phyloP scores from a whole-genome alignment of 805 yeast genomes.

The Zygotorulaspora danielsina region DNA sequence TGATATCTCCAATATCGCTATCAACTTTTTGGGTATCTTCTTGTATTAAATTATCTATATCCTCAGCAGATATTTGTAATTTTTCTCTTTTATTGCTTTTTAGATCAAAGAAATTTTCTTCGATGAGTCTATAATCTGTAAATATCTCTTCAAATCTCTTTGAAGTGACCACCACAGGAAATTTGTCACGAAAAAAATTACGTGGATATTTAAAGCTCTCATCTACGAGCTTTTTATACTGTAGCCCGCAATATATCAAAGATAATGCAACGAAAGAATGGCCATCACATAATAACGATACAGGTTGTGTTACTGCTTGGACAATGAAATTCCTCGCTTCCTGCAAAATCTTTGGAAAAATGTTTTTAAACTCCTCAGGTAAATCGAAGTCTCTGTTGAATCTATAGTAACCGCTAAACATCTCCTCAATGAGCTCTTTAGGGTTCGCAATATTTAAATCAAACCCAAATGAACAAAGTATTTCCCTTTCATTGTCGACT shows the following conservation, averaged over 20 bases:
- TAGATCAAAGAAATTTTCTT: slow-evolving; percentile 34
- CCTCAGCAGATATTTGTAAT: slow-evolving; percentile 24
- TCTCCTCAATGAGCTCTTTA: slow-evolving; percentile 34
- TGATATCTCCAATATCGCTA: neutral
- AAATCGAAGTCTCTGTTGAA: slow-evolving; percentile 30
- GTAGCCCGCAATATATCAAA: slow-evolving; percentile 32
- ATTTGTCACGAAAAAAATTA: slow-evolving; percentile 31
- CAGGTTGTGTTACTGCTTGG: slow-evolving; percentile 37
- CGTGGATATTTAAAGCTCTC: slow-evolving; percentile 29
- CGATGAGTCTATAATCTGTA: slow-evolving; percentile 30
- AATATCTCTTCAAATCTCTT: slow-evolving; percentile 26
- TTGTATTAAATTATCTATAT: slow-evolving; percentile 23
- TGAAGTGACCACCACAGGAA: slow-evolving; percentile 23
- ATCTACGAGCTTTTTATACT: slow-evolving; percentile 29
- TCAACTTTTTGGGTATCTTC: slow-evolving; percentile 16
- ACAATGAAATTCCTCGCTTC: slow-evolving; percentile 35
- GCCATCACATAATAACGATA: slow-evolving; percentile 35
- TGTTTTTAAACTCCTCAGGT: slow-evolving; percentile 26
- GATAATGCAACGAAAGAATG: slow-evolving; percentile 30
- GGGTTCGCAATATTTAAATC: slow-evolving; percentile 35
- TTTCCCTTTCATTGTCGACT: slow-evolving; percentile 31
- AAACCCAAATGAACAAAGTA: slow-evolving; percentile 33
- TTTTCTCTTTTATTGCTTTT: slow-evolving; percentile 35
- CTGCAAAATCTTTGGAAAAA: slow-evolving; percentile 33
- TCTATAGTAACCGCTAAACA: slow-evolving; percentile 34